Evolutionary conservation across 2,329 filamentous ascomycete genomes (phyloP).

Genomic region (Podosphaera xanthii): DNA sequence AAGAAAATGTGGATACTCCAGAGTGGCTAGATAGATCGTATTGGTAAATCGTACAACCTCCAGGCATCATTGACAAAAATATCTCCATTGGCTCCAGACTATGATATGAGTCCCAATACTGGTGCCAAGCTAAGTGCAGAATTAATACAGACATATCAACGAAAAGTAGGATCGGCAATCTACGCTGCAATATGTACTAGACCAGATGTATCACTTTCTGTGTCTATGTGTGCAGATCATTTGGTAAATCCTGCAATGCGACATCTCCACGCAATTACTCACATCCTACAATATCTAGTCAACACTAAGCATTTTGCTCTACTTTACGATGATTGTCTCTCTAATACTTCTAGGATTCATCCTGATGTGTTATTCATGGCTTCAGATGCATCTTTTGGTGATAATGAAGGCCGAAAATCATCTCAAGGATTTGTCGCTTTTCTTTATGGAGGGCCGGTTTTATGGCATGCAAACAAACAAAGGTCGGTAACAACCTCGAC

Average conservation of each 20-base stretch:
- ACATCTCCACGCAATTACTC: too few relatives aligned
- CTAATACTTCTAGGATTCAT: too few relatives aligned
- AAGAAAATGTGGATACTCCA: too few relatives aligned
- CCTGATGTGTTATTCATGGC: neutral
- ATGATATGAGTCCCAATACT: neutral
- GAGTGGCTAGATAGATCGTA: neutral
- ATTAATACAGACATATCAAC: neutral
- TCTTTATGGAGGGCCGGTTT: too few relatives aligned
- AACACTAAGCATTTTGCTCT: too few relatives aligned
- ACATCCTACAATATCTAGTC: too few relatives aligned
- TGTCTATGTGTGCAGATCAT: too few relatives aligned
- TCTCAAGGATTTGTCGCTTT: neutral
- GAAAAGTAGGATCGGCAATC: neutral
- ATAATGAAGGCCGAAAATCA: neutral
- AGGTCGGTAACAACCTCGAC: too few relatives aligned
- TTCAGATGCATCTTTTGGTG: neutral
- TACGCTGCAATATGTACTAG: neutral
- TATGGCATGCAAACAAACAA: too few relatives aligned
- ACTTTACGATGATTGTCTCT: too few relatives aligned
- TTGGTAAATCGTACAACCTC: neutral
- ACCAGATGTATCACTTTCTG: neutral
- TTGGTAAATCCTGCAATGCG: too few relatives aligned
- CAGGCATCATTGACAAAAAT: neutral
- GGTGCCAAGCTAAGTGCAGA: neutral
- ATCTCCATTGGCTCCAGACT: neutral